Evolutionary conservation across 1,139 yeast genomes (phyloP).

Genomic region (Diutina neorugosa): DNA sequence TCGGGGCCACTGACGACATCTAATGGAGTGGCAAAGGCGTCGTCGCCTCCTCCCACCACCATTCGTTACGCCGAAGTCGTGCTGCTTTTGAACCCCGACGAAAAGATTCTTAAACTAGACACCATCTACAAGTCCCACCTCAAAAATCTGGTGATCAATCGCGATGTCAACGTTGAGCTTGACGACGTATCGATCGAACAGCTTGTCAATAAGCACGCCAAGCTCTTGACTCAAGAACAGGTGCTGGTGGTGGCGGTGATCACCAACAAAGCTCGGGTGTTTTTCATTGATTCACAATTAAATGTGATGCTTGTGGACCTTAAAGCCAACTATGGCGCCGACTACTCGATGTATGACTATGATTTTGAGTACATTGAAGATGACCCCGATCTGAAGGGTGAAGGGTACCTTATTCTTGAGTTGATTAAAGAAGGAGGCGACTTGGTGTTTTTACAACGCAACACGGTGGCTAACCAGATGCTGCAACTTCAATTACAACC

Average conservation of each 20-base stretch:
- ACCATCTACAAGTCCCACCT: slow-evolving; percentile 26
- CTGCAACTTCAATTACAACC: slow-evolving; percentile 10
- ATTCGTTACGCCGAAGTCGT: slow-evolving; percentile 22
- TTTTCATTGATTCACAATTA: slow-evolving; percentile 25
- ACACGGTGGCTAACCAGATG: slow-evolving; percentile 14
- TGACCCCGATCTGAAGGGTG: slow-evolving; percentile 25
- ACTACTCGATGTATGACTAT: slow-evolving; percentile 68
- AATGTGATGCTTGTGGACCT: slow-evolving; percentile 33
- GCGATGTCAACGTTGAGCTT: slow-evolving; percentile 15
- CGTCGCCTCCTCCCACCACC: background rate
- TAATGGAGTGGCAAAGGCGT: background rate
- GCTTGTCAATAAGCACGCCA: slow-evolving; percentile 28
- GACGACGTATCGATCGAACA: slow-evolving; percentile 27
- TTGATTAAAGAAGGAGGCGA: slow-evolving; percentile 43
- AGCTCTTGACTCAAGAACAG: slow-evolving; percentile 21
- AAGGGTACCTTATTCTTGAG: slow-evolving; percentile 56
- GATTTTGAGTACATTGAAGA: slow-evolving; percentile 41
- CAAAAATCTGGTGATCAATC: slow-evolving; percentile 14
- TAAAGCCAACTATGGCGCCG: slow-evolving; percentile 41
- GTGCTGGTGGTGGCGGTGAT: slow-evolving; percentile 35
- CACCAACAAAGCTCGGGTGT: slow-evolving; percentile 33
- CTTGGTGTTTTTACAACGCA: slow-evolving; percentile 44
- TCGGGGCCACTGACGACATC: background rate
- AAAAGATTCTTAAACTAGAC: slow-evolving; percentile 33
- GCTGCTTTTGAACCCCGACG: slow-evolving; percentile 19